These are phyloP conservation scores for Cornus florida DNA, from an alignment of 148 eudicot genomes.

Conservation along the genomic window DNA sequence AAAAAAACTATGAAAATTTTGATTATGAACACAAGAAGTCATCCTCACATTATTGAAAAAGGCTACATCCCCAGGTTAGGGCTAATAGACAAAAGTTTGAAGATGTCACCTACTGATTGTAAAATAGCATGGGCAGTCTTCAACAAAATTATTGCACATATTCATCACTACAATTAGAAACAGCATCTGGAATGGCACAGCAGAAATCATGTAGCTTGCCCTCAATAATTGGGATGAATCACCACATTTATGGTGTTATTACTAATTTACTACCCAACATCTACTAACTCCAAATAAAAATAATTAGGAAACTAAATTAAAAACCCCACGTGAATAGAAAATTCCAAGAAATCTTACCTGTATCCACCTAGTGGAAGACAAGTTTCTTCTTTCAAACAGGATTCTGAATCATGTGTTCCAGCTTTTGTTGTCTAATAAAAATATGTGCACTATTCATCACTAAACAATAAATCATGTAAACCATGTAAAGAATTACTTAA, in stretches of 20 bases:
- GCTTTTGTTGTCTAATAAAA: constrained; percentile 78
- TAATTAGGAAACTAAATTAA: not conserved
- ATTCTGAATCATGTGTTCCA: constrained; percentile 78
- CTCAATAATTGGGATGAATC: not conserved
- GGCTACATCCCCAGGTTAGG: not conserved
- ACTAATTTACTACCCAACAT: not conserved
- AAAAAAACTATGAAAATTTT: not conserved
- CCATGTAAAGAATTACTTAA: constrained; percentile 4
- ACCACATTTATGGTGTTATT: not conserved
- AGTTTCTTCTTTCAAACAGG: constrained; percentile 75
- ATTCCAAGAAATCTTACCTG: constrained; percentile 54
- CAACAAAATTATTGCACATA: not conserved
- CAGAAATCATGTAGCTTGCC: not conserved
- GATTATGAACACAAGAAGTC: not conserved
- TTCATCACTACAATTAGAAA: too few relatives aligned
- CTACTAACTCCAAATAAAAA: not conserved
- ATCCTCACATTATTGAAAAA: not conserved
- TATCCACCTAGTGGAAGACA: constrained; percentile 97
- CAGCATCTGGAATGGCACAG: not conserved
- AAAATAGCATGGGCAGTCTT: not conserved
- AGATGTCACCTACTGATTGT: too few relatives aligned
- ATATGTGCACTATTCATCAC: constrained; percentile 10
- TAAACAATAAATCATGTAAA: not conserved
- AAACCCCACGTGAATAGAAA: constrained; percentile 1
- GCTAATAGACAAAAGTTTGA: not conserved